These are phyloP conservation scores for Peribolospora kevripleyi DNA, from an alignment of 768 basidiomycete species.

Conservation along the genomic window DNA sequence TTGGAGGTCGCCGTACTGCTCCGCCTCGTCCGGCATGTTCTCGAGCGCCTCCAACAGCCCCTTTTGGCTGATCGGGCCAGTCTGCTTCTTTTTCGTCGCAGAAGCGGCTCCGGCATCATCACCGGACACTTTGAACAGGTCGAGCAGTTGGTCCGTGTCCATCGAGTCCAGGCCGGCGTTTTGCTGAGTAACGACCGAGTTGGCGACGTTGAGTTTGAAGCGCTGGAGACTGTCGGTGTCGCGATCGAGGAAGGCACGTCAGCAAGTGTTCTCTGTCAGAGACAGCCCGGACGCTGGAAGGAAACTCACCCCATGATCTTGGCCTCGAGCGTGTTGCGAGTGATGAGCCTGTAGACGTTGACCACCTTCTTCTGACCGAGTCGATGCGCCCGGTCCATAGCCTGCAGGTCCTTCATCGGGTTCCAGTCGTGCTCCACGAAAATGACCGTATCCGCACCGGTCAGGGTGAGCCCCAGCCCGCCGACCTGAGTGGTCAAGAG, in stretches of 20 bases:
- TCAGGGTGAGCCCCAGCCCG: slow-evolving; percentile 80
- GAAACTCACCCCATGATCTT: slow-evolving; percentile 90
- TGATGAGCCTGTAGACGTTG: slow-evolving; percentile 91
- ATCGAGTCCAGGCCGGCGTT: slow-evolving; percentile 81
- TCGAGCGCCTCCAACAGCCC: slow-evolving; percentile 5
- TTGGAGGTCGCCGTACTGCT: background rate
- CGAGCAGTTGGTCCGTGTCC: slow-evolving; percentile 91
- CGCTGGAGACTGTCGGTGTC: slow-evolving; percentile 49
- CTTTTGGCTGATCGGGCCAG: slow-evolving; percentile 9
- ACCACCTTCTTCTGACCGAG: slow-evolving; percentile 98
- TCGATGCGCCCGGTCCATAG: slow-evolving; percentile 96
- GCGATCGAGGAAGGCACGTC: background rate
- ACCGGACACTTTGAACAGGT: slow-evolving; percentile 45
- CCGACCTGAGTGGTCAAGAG: slow-evolving; percentile 92
- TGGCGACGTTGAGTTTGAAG: slow-evolving; percentile 95
- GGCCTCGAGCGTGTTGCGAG: slow-evolving; percentile 88
- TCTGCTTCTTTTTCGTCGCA: slow-evolving; percentile 32
- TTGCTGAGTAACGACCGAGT: slow-evolving; percentile 89
- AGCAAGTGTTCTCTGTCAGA: background rate
- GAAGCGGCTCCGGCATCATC: slow-evolving; percentile 44
- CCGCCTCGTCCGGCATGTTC: slow-evolving; percentile 4
- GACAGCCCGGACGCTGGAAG: background rate
- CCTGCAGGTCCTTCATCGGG: slow-evolving; percentile 97
- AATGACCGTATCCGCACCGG: slow-evolving; percentile 95
- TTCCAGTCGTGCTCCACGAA: slow-evolving; percentile 99